These are phyloP conservation scores for Lumnitzera racemosa DNA, from an alignment of 345 rosid genomes.

Conservation along the genomic window DNA sequence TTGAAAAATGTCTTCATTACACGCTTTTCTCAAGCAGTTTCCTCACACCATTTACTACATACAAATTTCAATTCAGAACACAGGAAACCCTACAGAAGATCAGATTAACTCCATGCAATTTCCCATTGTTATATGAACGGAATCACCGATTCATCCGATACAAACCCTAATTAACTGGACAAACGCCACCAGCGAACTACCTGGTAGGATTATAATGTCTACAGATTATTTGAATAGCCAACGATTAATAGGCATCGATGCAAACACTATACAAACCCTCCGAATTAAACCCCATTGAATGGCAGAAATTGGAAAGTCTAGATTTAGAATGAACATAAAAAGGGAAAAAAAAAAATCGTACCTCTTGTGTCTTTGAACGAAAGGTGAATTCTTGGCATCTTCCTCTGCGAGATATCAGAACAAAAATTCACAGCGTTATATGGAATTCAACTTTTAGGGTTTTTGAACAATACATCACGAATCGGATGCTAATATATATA, in stretches of 20 bases:
- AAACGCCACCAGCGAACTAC: too few species aligned
- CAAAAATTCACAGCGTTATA: neutral
- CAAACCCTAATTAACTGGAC: too few species aligned
- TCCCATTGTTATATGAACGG: too few species aligned
- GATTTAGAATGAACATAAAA: neutral
- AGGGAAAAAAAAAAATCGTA: conserved; percentile 9
- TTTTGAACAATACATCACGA: neutral
- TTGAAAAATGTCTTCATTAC: too few species aligned
- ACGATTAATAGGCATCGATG: neutral
- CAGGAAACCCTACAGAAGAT: too few species aligned
- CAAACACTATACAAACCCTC: neutral
- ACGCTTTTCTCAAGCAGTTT: too few species aligned
- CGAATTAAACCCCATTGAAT: neutral
- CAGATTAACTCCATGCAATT: too few species aligned
- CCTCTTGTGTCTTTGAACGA: conserved; percentile 81
- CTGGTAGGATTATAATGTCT: too few species aligned
- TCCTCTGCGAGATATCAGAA: conserved; percentile 43
- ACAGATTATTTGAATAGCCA: neutral
- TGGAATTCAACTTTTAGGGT: neutral
- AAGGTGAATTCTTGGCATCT: conserved; percentile 74
- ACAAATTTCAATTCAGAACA: too few species aligned
- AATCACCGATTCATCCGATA: too few species aligned
- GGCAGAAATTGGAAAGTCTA: neutral
- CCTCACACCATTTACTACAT: too few species aligned
- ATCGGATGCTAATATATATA: conserved; percentile 1